Percentiles rank a stretch among this genome's conserved stretches.
phyloP scores from a whole-genome alignment of 2,329 filamentous ascomycete genomes.

The Ceratocystis smalleyi region DNA sequence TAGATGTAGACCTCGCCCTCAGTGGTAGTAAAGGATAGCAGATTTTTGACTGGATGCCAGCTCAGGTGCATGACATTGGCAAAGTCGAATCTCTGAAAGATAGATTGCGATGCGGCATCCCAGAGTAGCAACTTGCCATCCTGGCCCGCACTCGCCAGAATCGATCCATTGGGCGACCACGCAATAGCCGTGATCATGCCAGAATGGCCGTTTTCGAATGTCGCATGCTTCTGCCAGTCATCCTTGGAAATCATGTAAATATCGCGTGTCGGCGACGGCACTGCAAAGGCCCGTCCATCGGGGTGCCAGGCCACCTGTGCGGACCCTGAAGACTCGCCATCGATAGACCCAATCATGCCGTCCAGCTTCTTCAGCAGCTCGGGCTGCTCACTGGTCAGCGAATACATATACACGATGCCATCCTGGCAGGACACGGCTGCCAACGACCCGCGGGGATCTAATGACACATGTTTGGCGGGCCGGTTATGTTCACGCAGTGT shows the following conservation, averaged over 20 bases:
- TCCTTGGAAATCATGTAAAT: conserved; percentile 75
- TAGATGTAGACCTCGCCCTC: conserved; percentile 91
- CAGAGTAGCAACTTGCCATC: conserved; percentile 63
- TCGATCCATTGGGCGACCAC: conserved; percentile 89
- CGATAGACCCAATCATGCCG: conserved; percentile 64
- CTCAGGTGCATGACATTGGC: conserved; percentile 69
- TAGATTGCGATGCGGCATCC: conserved; percentile 75
- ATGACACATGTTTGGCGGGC: conserved; percentile 81
- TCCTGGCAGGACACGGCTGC: conserved; percentile 76
- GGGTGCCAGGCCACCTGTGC: conserved; percentile 79
- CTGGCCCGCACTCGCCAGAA: conserved; percentile 57
- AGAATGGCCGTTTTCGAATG: conserved; percentile 64
- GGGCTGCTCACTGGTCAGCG: conserved; percentile 59
- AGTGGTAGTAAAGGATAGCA: conserved; percentile 78
- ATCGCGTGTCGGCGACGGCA: conserved; percentile 65
- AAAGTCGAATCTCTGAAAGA: conserved; percentile 65
- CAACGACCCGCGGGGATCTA: conserved; percentile 63
- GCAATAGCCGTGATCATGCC: conserved; percentile 72
- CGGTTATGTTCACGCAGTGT: conserved; percentile 70
- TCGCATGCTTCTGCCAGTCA: conserved; percentile 76
- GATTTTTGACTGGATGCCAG: conserved; percentile 84
- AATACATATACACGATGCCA: conserved; percentile 82
- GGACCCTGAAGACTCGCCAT: conserved; percentile 46
- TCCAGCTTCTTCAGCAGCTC: conserved; percentile 72
- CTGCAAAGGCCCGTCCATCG: conserved; percentile 79